Evolutionary conservation across 106 monocot genomes (phyloP).

Genomic region (Gastrodia elata): DNA sequence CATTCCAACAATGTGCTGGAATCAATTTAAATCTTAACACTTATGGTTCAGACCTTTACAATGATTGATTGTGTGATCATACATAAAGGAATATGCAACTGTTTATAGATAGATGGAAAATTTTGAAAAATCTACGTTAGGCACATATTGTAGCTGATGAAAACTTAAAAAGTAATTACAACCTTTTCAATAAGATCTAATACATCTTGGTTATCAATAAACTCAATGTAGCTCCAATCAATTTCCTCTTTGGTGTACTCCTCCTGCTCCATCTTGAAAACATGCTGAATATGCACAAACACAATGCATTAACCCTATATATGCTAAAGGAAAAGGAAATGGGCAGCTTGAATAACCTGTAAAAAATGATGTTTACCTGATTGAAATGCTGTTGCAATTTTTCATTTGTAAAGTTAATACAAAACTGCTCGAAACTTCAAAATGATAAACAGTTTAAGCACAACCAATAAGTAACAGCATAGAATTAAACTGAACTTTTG

Average conservation of each 20-base stretch:
- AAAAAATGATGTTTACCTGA: constrained; percentile 35
- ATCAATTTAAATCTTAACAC: background rate
- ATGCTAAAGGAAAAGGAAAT: background rate
- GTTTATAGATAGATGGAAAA: background rate
- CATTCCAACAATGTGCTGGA: background rate
- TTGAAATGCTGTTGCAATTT: constrained; percentile 94
- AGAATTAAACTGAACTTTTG: background rate
- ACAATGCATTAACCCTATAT: constrained; percentile 1
- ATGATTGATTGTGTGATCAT: background rate
- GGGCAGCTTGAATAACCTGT: background rate
- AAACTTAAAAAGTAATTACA: constrained; percentile 2
- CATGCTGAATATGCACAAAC: constrained; percentile 84
- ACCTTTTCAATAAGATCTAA: constrained; percentile 99
- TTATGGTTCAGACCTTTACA: background rate
- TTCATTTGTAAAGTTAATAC: constrained; percentile 91
- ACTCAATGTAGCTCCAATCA: constrained; percentile 99
- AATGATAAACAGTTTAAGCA: background rate
- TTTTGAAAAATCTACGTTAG: background rate
- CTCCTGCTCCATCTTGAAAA: constrained; percentile 99
- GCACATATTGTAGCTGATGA: background rate
- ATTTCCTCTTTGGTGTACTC: constrained; percentile 94
- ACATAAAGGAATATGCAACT: background rate
- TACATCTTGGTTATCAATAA: constrained; percentile 99
- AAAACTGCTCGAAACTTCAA: constrained; percentile 86
- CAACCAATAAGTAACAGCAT: background rate